Percentiles rank a stretch among this genome's conserved stretches.
Conservation (phyloP, 768 basidiomycete species). For the Tremella mesenterica region DNA sequence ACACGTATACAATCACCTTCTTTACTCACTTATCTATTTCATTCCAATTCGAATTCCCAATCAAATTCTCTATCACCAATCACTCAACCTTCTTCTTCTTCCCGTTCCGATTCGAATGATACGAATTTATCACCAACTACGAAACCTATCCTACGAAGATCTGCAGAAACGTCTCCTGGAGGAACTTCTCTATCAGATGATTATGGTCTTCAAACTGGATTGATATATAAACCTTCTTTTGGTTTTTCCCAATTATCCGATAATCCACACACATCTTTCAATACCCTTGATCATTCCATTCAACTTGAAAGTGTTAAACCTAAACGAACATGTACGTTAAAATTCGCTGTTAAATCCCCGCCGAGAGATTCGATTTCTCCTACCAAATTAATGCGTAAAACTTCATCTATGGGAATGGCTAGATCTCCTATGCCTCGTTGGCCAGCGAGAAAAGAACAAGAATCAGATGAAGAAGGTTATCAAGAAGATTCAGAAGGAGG, state of each 20-base stretch:
- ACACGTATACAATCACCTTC: constrained; percentile 3
- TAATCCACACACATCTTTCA: no score
- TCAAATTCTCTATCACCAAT: neutral
- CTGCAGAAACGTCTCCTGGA: neutral
- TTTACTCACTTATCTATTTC: constrained; percentile 2
- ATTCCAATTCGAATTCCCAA: neutral
- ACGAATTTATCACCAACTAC: neutral
- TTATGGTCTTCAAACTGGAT: no score
- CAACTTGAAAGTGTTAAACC: neutral
- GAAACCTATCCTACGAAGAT: constrained; percentile 1
- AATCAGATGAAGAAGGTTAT: constrained; percentile 6
- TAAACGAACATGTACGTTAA: neutral
- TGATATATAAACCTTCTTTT: no score
- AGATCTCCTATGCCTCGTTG: no score
- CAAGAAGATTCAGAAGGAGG: constrained; percentile 11
- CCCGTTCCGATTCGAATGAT: neutral
- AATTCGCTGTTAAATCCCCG: neutral
- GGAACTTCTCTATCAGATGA: neutral
- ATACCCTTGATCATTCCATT: no score
- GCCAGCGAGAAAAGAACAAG: neutral
- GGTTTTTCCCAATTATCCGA: neutral
- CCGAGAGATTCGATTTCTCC: neutral
- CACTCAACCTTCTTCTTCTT: neutral
- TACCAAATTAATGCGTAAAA: neutral
- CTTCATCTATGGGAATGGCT: neutral